A percentile compares a stretch with the other conserved stretches of the same genome.
These are phyloP conservation scores for Cardamine occulta DNA, from an alignment of 345 rosid species.

Conservation along the genomic window DNA sequence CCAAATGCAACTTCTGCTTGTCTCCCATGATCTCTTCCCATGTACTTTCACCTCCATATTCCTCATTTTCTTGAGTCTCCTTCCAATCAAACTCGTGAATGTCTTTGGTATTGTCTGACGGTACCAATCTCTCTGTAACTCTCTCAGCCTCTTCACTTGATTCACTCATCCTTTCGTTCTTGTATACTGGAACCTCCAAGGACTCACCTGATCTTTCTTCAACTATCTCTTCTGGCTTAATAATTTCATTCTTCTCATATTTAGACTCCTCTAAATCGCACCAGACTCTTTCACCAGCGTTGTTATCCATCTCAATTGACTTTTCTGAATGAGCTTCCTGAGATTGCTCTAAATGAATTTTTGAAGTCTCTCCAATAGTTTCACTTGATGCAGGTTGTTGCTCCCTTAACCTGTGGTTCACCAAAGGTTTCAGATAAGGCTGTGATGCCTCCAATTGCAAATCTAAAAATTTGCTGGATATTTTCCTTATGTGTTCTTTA, in stretches of 20 bases:
- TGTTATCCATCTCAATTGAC: slow-evolving; percentile 4
- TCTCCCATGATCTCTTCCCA: slow-evolving; percentile 31
- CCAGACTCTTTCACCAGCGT: background rate
- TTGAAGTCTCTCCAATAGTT: slow-evolving; percentile 10
- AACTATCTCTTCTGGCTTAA: slow-evolving; percentile 6
- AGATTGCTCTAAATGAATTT: slow-evolving; percentile 30
- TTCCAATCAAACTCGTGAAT: slow-evolving; percentile 11
- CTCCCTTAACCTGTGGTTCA: slow-evolving; percentile 14
- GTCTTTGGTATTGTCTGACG: background rate
- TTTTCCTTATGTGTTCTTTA: slow-evolving; percentile 30
- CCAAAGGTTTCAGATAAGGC: slow-evolving; percentile 19
- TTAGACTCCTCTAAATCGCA: slow-evolving; percentile 21
- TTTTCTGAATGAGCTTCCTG: slow-evolving; percentile 31
- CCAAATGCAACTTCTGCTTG: slow-evolving; percentile 23
- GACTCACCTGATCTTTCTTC: slow-evolving; percentile 28
- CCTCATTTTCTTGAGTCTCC: slow-evolving; percentile 25
- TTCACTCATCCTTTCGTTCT: slow-evolving; percentile 21
- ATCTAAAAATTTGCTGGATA: slow-evolving; percentile 14
- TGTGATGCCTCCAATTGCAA: slow-evolving; percentile 16
- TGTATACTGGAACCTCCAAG: slow-evolving; percentile 20
- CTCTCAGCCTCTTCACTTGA: slow-evolving; percentile 24
- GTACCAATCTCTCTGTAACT: slow-evolving; percentile 21
- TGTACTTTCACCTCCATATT: slow-evolving; percentile 14
- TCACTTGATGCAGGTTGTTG: slow-evolving; percentile 30
- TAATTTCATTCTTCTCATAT: slow-evolving; percentile 21